Evolutionary conservation across 495 filamentous ascomycete genomes (phyloP), one percentile per base, ranked within the genome.

Genomic region (Penicillium waksmanii): DNA sequence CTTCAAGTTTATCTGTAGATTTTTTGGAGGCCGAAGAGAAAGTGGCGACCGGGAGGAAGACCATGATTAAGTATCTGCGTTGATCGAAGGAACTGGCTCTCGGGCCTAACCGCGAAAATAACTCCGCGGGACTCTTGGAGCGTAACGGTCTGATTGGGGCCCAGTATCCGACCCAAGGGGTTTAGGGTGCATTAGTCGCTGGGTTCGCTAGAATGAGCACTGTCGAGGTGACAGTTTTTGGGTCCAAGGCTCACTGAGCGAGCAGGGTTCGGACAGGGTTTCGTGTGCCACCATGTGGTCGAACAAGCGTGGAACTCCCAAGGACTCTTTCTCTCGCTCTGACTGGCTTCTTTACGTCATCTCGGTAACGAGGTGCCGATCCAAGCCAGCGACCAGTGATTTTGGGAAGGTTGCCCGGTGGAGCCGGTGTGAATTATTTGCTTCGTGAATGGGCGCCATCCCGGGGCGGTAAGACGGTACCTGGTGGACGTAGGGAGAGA

Each of bases 311-410:
- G 31, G 27, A 55, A 49, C 13, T n/a, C 36, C 5, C 36, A 38
- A 12, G 36, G 15, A 12, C 12, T 38, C 10, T n/a, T 38, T 12
- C 36, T 38, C 36, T 4, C 8, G 27, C 18, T 33, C 9, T 23
- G 46, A 25, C 21, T 15, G 43, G 43, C 43, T 17, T 12, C 21
- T 48, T 55, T 66, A 69, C 66, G 66, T 69, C 66, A 69, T 69
- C 53, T 64, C 63, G 66, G 65, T 36, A 65, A 17, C 9, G 49
- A 53, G 52, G 57, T 62, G 66, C 60, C 63, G 60, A 66, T 62
- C 66, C 33, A 57, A 38, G 10, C 25, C 15, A 18, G 17, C 42
- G 6, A 27, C 5, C 13, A 18, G 17, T 56, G 12, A 13, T 25
- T 27, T 50, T 25, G 11, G 47, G 47, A 50, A 50, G 21, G 27